phyloP scores from a whole-genome alignment of 331 rosid species.

The Saraca asoca region DNA sequence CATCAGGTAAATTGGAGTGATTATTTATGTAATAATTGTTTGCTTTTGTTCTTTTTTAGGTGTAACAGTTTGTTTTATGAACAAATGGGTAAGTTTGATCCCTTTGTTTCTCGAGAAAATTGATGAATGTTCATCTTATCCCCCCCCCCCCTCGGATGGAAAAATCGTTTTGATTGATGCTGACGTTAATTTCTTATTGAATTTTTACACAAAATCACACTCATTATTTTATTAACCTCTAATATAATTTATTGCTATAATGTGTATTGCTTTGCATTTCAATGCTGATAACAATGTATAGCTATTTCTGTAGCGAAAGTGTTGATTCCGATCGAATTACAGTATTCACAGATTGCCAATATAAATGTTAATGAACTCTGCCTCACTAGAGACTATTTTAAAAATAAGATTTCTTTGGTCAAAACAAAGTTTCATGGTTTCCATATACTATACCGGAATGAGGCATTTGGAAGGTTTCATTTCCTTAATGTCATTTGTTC shows the following conservation, averaged over 20 bases:
- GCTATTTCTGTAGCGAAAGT: not conserved
- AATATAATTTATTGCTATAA: not conserved
- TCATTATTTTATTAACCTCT: slow-evolving; percentile 4
- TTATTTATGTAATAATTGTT: not conserved
- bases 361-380: slow-evolving; percentile 12
- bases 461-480: slow-evolving; percentile 22
- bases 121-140: slow-evolving; percentile 16
- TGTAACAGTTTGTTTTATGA: not conserved
- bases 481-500: slow-evolving; percentile 29
- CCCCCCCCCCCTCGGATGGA: not conserved
- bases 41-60: slow-evolving; percentile 1
- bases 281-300: not conserved
- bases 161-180: not conserved
- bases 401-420: slow-evolving; percentile 27
- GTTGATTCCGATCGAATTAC: too few species aligned
- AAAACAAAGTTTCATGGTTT: slow-evolving; percentile 16
- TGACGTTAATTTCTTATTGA: slow-evolving; percentile 12
- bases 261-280: too few species aligned
- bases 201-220: too few species aligned
- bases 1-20: slow-evolving; percentile 48
- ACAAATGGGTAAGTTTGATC: slow-evolving; percentile 28
- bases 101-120: slow-evolving; percentile 28
- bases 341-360: not conserved
- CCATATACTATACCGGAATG: slow-evolving; percentile 8
- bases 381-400: slow-evolving; percentile 5